These are phyloP conservation scores for Delitschia confertaspora DNA, from an alignment of 495 filamentous ascomycete genomes.

Conservation along the genomic window DNA sequence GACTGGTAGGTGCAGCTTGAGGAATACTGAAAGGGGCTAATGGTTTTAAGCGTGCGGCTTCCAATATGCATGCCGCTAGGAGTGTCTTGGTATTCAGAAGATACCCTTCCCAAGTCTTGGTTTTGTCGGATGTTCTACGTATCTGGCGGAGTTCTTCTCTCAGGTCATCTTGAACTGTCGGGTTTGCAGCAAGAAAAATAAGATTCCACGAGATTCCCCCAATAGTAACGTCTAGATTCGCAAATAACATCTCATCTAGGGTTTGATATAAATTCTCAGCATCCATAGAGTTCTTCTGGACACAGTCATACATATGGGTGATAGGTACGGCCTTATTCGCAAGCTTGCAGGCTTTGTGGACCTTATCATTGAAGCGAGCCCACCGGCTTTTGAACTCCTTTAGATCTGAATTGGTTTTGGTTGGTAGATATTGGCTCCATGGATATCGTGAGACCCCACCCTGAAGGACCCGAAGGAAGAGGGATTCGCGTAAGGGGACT, in stretches of 20 bases:
- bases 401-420: conserved; percentile 4
- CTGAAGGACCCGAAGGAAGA: conserved; percentile 28
- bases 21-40: conserved; percentile 36
- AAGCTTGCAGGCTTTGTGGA: not conserved
- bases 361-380: conserved; percentile 1
- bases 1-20: conserved; percentile 31
- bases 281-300: conserved; percentile 14
- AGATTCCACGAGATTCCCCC: conserved; percentile 36
- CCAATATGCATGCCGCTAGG: conserved; percentile 31
- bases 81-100: conserved; percentile 9
- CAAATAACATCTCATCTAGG: conserved; percentile 40
- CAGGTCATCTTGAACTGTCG: conserved; percentile 7
- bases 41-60: conserved; percentile 35
- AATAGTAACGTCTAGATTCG: conserved; percentile 41
- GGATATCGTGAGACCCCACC: conserved; percentile 31
- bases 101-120: not conserved
- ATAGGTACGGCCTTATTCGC: not conserved
- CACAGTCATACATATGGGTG: conserved; percentile 22
- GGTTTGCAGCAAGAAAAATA: conserved; percentile 36
- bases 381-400: conserved; percentile 3
- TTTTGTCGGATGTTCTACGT: not conserved
- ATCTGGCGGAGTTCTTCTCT: not conserved
- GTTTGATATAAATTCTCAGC: conserved; percentile 34
- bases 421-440: conserved; percentile 5
- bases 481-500: conserved; percentile 25